Evolutionary conservation across 2,329 filamentous ascomycete species (phyloP).

Genomic region (Chalaropsis thielavioides): DNA sequence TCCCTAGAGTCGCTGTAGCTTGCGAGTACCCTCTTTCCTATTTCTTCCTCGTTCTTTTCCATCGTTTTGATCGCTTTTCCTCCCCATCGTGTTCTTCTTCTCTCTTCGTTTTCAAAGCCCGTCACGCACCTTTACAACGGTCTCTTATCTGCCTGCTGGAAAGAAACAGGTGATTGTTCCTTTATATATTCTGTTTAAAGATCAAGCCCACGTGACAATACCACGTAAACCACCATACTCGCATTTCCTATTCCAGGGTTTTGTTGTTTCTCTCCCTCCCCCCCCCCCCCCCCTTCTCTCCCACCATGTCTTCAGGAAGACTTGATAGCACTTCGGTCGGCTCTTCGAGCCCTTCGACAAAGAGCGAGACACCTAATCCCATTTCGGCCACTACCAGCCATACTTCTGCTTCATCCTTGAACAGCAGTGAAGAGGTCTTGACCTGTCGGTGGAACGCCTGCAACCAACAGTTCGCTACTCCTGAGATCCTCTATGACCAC

Average conservation of each 20-base stretch:
- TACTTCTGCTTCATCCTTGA: constrained; percentile 23
- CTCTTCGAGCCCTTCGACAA: constrained; percentile 32
- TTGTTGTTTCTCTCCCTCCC: not conserved
- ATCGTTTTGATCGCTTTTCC: not conserved
- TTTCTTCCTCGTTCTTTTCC: not conserved
- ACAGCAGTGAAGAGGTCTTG: constrained; percentile 39
- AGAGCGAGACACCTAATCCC: constrained; percentile 39
- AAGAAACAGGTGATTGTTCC: not conserved
- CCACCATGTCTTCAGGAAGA: constrained; percentile 16
- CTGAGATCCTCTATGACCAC: constrained; percentile 65
- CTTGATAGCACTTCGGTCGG: constrained; percentile 13
- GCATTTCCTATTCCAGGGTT: not conserved
- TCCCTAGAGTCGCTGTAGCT: constrained; percentile 12
- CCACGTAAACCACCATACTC: not conserved
- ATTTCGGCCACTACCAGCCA: constrained; percentile 33
- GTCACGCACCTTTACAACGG: not conserved
- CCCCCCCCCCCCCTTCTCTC: not conserved
- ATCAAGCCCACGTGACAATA: not conserved
- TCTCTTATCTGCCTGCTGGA: not conserved
- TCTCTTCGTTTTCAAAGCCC: not conserved
- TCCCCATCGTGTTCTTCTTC: not conserved
- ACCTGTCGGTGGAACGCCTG: constrained; percentile 47
- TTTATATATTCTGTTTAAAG: not conserved
- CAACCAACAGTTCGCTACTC: constrained; percentile 41
- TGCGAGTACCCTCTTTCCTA: not conserved